Conservation (phyloP, 257 asterid species). For the Solanum arcanum region DNA sequence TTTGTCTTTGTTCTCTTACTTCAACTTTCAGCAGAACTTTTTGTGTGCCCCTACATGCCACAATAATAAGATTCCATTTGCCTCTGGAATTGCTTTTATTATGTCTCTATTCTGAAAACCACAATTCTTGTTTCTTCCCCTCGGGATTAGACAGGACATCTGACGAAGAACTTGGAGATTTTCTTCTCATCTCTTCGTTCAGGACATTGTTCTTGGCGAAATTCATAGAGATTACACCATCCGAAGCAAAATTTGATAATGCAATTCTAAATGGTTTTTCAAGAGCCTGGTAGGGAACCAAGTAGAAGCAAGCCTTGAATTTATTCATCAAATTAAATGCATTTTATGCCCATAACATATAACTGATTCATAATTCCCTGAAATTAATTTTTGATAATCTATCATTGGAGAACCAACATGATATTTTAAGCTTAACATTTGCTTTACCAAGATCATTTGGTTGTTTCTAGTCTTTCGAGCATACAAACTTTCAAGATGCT, state of each 20-base stretch:
- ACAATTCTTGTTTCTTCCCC: too few relatives aligned
- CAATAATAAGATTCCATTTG: not conserved
- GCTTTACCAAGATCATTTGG: not conserved
- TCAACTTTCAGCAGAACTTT: not conserved
- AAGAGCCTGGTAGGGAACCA: not conserved
- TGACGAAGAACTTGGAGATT: not conserved
- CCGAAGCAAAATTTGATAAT: not conserved
- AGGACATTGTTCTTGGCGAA: not conserved
- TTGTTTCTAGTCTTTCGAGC: not conserved
- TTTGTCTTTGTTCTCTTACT: not conserved
- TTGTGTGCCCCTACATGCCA: not conserved
- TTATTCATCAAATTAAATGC: not conserved
- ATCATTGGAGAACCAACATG: not conserved
- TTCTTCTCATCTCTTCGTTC: not conserved
- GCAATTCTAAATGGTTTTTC: not conserved
- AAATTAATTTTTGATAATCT: not conserved
- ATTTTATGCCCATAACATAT: not conserved
- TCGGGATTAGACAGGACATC: not conserved
- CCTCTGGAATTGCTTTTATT: not conserved
- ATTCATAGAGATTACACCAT: not conserved
- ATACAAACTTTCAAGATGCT: not conserved
- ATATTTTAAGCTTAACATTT: not conserved
- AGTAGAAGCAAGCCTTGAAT: not conserved
- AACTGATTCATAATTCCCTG: not conserved
- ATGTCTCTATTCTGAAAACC: not conserved